Conservation (phyloP, 768 basidiomycete genomes). For the Kwoniella newhampshirensis region DNA sequence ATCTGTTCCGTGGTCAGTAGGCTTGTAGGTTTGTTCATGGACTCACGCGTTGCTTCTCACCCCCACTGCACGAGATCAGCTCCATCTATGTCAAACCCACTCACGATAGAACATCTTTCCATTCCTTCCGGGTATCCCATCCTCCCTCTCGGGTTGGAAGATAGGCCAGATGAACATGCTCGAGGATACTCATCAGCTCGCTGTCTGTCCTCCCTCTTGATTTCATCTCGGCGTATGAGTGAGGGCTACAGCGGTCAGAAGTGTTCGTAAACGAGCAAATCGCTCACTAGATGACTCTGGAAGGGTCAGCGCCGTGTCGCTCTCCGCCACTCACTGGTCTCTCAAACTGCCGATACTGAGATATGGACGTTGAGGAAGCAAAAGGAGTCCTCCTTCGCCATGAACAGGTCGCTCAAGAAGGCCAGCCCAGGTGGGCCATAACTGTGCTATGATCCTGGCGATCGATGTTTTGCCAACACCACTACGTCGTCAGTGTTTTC, state of each 20-base stretch:
- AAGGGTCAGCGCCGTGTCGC: constrained; percentile 11
- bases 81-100: constrained; percentile 2
- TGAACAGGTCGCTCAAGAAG: constrained; percentile 58
- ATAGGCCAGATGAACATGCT: constrained; percentile 79
- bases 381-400: constrained; percentile 62
- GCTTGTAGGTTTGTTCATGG: no score
- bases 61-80: constrained; percentile 63
- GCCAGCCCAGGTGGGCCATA: constrained; percentile 67
- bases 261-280: not conserved
- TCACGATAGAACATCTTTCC: constrained; percentile 76
- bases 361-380: constrained; percentile 90
- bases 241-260: constrained; percentile 57
- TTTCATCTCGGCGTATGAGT: constrained; percentile 73
- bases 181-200: constrained; percentile 73
- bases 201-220: constrained; percentile 63
- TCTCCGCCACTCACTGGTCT: constrained; percentile 64
- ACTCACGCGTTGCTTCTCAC: constrained; percentile 87
- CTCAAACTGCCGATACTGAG: constrained; percentile 82
- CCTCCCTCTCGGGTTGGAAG: constrained; percentile 85
- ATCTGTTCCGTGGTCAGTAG: constrained; percentile 58
- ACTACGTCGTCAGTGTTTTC: constrained; percentile 55
- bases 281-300: constrained; percentile 69
- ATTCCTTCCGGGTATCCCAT: constrained; percentile 85
- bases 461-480: constrained; percentile 90
- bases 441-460: constrained; percentile 80